Percentiles rank a stretch among this genome's conserved stretches.
These are phyloP conservation scores for Ascochyta lentis DNA, from an alignment of 2,329 filamentous ascomycete genomes.

Conservation along the genomic window DNA sequence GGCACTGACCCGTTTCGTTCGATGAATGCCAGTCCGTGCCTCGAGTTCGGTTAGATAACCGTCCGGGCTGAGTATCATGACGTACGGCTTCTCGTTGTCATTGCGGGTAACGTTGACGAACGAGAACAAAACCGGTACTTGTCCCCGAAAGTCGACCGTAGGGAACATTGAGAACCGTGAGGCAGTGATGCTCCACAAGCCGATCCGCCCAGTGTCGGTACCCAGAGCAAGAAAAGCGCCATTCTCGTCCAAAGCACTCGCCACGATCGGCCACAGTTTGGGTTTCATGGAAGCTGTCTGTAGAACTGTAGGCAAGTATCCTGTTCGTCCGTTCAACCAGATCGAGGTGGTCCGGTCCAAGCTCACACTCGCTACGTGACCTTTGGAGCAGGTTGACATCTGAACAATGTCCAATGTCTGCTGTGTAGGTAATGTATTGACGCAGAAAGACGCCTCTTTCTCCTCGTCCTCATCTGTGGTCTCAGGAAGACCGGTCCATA, in stretches of 20 bases:
- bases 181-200: conserved; percentile 68
- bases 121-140: conserved; percentile 70
- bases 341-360: conserved; percentile 73
- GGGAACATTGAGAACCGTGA: conserved; percentile 63
- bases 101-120: conserved; percentile 42
- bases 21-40: conserved; percentile 51
- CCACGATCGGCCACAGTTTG: conserved; percentile 58
- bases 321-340: conserved; percentile 56
- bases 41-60: conserved; percentile 68
- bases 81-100: conserved; percentile 44
- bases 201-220: conserved; percentile 63
- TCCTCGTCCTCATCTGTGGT: conserved; percentile 55
- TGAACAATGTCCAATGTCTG: conserved; percentile 74
- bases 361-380: conserved; percentile 72
- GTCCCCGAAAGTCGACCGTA: conserved; percentile 61
- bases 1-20: conserved; percentile 37
- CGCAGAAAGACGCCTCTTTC: conserved; percentile 61
- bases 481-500: conserved; percentile 67
- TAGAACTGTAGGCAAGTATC: conserved; percentile 39
- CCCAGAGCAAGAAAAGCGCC: conserved; percentile 72
- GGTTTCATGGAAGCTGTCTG: conserved; percentile 45
- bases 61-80: conserved; percentile 69
- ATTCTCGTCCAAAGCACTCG: conserved; percentile 68
- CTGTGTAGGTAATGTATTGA: conserved; percentile 66
- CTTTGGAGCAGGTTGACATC: conserved; percentile 67